phyloP scores from a whole-genome alignment of 169 alveolate genomes.

The Toxoplasma gondii region DNA sequence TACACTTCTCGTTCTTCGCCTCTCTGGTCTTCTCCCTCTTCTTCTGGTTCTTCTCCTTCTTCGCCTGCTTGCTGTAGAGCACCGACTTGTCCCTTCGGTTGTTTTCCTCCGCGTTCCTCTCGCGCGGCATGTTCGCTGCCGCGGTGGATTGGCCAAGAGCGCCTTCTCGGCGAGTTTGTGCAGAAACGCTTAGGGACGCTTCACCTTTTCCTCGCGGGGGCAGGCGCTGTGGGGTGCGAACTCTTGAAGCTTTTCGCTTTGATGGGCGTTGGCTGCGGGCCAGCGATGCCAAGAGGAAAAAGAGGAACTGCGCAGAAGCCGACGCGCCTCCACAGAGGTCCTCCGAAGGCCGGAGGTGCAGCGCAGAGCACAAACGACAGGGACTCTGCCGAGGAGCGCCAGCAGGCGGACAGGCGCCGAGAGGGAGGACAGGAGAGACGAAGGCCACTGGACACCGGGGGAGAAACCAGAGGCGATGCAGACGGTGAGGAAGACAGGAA shows the following conservation, averaged over 20 bases:
- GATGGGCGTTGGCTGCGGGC: slow-evolving; percentile 88
- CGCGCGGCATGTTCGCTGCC: not conserved
- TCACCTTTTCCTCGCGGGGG: slow-evolving; percentile 83
- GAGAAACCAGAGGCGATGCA: not conserved
- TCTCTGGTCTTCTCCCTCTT: no score
- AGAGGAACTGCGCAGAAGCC: not conserved
- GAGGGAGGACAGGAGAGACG: no score
- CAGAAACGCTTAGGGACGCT: slow-evolving; percentile 51
- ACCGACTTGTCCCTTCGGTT: no score
- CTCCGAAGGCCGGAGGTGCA: no score
- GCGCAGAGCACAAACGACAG: no score
- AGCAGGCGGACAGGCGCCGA: no score
- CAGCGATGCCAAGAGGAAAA: not conserved
- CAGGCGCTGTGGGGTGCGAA: slow-evolving; percentile 99
- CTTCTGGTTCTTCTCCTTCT: no score
- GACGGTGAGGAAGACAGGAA: slow-evolving; percentile 25
- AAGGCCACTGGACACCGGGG: no score
- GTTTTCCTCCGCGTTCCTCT: not conserved
- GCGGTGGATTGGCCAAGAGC: slow-evolving; percentile 64
- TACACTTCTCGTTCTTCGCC: not conserved
- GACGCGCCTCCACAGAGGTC: not conserved
- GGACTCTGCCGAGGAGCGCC: no score
- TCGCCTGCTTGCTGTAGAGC: no score
- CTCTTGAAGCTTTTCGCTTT: slow-evolving; percentile 96
- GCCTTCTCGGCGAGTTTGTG: slow-evolving; percentile 51